Conservation (phyloP, 2,329 filamentous ascomycete genomes). For the Scedosporium minutisporum region DNA sequence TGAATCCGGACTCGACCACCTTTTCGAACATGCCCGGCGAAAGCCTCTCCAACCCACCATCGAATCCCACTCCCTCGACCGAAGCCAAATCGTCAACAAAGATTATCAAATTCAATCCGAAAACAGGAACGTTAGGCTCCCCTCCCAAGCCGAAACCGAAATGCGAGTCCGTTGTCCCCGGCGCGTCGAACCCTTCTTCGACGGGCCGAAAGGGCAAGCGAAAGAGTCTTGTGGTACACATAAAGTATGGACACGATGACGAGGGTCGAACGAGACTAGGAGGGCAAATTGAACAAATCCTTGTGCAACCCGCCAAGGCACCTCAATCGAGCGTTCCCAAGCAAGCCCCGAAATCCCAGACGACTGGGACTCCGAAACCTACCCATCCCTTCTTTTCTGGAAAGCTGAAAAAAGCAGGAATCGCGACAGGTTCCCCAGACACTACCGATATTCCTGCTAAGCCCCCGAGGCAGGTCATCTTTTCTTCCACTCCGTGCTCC, state of each 20-base stretch:
- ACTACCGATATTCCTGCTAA: conserved; percentile 8
- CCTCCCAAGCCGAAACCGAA: conserved; percentile 43
- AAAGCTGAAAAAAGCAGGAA: conserved; percentile 19
- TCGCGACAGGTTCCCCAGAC: neutral
- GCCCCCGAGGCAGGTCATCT: conserved; percentile 29
- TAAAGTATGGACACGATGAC: conserved; percentile 49
- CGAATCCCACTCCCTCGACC: conserved; percentile 9
- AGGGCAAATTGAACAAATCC: conserved; percentile 52
- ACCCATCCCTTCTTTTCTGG: conserved; percentile 34
- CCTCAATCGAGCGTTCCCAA: conserved; percentile 22
- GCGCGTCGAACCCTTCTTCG: neutral
- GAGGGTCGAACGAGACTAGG: conserved; percentile 40
- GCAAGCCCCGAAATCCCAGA: conserved; percentile 17
- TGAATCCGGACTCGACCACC: too few species aligned
- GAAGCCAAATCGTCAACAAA: conserved; percentile 30
- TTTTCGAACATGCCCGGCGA: neutral
- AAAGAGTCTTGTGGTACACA: conserved; percentile 36
- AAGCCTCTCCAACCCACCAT: conserved; percentile 4
- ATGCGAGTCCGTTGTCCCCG: neutral
- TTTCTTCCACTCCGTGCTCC: conserved; percentile 44
- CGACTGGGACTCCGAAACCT: conserved; percentile 18
- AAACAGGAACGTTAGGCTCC: conserved; percentile 53
- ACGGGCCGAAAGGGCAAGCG: conserved; percentile 15
- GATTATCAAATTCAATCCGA: conserved; percentile 46
- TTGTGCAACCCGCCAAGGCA: conserved; percentile 5